Conservation (phyloP, 2,329 filamentous ascomycete species). For the Drechslerella coelobrocha region DNA sequence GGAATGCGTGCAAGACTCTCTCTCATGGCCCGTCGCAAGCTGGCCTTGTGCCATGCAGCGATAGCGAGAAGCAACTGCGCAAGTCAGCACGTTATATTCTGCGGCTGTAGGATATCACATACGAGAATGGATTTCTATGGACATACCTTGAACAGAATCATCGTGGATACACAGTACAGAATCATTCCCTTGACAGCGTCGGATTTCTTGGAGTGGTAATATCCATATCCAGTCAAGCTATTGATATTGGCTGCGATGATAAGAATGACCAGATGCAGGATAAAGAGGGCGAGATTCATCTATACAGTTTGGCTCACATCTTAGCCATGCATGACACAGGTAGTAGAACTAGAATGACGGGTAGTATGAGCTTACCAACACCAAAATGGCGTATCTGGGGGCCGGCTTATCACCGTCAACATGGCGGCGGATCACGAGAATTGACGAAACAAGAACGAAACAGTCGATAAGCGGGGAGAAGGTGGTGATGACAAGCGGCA, state of each 20-base stretch:
- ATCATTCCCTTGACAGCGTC: slow-evolving; percentile 14
- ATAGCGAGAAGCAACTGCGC: slow-evolving; percentile 11
- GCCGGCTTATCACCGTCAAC: slow-evolving; percentile 20
- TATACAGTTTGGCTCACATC: background rate
- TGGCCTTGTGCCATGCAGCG: slow-evolving; percentile 1
- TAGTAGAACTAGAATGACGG: background rate
- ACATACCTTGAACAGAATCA: slow-evolving; percentile 30
- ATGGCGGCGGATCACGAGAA: slow-evolving; percentile 19
- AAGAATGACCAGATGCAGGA: slow-evolving; percentile 29
- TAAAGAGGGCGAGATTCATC: slow-evolving; percentile 19
- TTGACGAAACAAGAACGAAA: slow-evolving; percentile 17
- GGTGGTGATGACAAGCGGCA: slow-evolving; percentile 20
- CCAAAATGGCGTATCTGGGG: slow-evolving; percentile 13
- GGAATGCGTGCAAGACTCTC: slow-evolving; percentile 4
- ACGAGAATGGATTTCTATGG: background rate
- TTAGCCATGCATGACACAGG: background rate
- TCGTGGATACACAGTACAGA: slow-evolving; percentile 28
- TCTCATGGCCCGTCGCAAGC: background rate
- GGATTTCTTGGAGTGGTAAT: background rate
- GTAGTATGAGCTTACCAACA: slow-evolving; percentile 9
- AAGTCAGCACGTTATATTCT: background rate
- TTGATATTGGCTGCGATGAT: slow-evolving; percentile 8
- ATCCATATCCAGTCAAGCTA: background rate
- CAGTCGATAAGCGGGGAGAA: slow-evolving; percentile 27
- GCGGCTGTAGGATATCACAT: background rate